Evolutionary conservation across 208 protist species (phyloP), one percentile per base, ranked within the genome.

Genomic region (Wallacemonas sp.): DNA sequence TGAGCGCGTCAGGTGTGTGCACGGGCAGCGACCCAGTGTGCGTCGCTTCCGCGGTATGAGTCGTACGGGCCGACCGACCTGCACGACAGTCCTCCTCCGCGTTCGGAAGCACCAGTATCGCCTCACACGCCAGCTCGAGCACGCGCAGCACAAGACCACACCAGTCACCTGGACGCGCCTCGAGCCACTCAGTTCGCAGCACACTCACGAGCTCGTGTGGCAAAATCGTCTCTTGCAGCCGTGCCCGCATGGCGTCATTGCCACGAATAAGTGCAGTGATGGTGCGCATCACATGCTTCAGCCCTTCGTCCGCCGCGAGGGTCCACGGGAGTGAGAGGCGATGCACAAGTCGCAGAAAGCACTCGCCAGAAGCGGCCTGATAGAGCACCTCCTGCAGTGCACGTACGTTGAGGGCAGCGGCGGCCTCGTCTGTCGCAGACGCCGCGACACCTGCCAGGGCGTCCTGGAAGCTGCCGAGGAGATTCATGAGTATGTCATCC

Each of bases 271-370:
- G 34, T 39, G 68, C 51, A 5, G 68, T 44, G 49, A 86, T 39
- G 24, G 80, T 82, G 24, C 30, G 28, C 38, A 82, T 15, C 28
- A 85, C 59, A 33, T 34, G 66, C 26, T 49, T 46, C 19, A 80
- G 34, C 27, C 70, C 71, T 56, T 63, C 46, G 19, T 45, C 61
- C 38, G 66, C 28, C 17, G 70, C 46, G 49, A 67, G 21, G n/a
- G 15, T 14, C 88, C 88, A 94, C 55, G 82, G 78, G 21, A 78
- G 68, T 11, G 66, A 51, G 28, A 75, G 38, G 27, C 77, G 77
- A 46, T 87, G 75, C 31, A 94, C 63, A 2, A 91, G 68, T 1
- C 56, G 62, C 41, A 83, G 33, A 68, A 86, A 83, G 36, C 60
- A 47, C 38, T 86, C 76, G 22, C 36, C 45, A 39, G 26, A 31